Percentiles rank a stretch among this genome's conserved stretches.
phyloP scores from a whole-genome alignment of 2,329 filamentous ascomycete genomes.

The Sarocladium strictum region DNA sequence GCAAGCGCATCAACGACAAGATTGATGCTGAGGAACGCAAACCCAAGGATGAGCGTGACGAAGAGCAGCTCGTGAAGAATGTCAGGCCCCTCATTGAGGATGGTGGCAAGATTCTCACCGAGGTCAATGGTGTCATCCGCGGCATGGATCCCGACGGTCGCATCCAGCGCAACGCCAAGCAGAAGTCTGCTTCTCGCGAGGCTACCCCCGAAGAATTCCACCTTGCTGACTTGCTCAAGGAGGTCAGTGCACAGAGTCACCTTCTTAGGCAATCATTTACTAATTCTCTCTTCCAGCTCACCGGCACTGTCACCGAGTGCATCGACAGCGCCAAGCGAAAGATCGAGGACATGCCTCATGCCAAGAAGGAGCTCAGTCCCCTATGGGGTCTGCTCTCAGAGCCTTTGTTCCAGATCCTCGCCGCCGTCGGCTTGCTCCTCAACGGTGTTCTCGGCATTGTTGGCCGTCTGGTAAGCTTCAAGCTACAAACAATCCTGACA shows the following conservation, averaged over 20 bases:
- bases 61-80: constrained; percentile 79
- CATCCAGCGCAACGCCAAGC: constrained; percentile 80
- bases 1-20: constrained; percentile 79
- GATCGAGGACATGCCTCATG: constrained; percentile 86
- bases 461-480: constrained; percentile 54
- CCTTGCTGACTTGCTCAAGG: constrained; percentile 79
- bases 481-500: neutral
- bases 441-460: constrained; percentile 80
- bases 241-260: constrained; percentile 32
- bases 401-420: constrained; percentile 87
- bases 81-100: constrained; percentile 88
- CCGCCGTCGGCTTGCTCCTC: constrained; percentile 77
- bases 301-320: constrained; percentile 70
- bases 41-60: constrained; percentile 81
- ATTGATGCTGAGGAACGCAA: constrained; percentile 76
- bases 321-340: constrained; percentile 86
- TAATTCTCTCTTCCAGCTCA: constrained; percentile 44
- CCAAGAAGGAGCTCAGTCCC: constrained; percentile 91
- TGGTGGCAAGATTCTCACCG: constrained; percentile 72
- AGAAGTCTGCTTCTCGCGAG: constrained; percentile 66
- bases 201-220: constrained; percentile 68
- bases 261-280: constrained; percentile 9
- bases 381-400: constrained; percentile 79
- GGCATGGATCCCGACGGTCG: constrained; percentile 84
- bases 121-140: constrained; percentile 81